phyloP scores from a whole-genome alignment of 2,329 filamentous ascomycete species.

The Zasmidium citrigriseum region DNA sequence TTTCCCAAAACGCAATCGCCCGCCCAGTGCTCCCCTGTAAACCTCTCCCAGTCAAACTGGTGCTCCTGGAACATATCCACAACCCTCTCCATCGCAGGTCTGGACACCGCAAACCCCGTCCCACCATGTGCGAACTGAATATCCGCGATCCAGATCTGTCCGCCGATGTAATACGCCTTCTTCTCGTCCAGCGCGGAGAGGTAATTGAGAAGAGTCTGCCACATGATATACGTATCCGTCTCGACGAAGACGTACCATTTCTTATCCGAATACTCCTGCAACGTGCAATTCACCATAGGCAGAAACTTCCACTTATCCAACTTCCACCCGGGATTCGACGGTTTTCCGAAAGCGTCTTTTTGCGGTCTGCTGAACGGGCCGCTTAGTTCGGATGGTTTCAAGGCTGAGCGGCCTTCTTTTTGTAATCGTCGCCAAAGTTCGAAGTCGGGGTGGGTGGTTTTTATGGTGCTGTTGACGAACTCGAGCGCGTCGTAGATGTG shows the following conservation, averaged over 20 bases:
- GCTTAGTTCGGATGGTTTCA: slow-evolving; percentile 24
- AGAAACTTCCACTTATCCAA: slow-evolving; percentile 59
- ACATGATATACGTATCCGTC: slow-evolving; percentile 58
- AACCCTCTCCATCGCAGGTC: slow-evolving; percentile 37
- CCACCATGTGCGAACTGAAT: slow-evolving; percentile 43
- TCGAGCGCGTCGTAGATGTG: slow-evolving; percentile 35
- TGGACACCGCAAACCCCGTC: slow-evolving; percentile 43
- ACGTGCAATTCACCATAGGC: slow-evolving; percentile 53
- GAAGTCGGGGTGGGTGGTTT: slow-evolving; percentile 26
- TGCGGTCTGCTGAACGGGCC: slow-evolving; percentile 14
- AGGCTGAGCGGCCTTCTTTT: slow-evolving; percentile 16
- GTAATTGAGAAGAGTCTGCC: slow-evolving; percentile 49
- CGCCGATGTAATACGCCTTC: slow-evolving; percentile 46
- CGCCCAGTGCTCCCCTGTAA: slow-evolving; percentile 30
- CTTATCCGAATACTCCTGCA: slow-evolving; percentile 43
- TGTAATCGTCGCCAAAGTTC: slow-evolving; percentile 27
- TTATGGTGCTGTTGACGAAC: slow-evolving; percentile 18
- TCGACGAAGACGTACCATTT: slow-evolving; percentile 63
- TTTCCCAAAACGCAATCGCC: slow-evolving; percentile 34
- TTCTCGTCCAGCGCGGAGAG: slow-evolving; percentile 39
- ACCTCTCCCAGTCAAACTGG: slow-evolving; percentile 32
- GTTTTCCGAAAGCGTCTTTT: slow-evolving; percentile 13
- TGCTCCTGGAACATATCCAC: slow-evolving; percentile 42
- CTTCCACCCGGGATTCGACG: slow-evolving; percentile 44
- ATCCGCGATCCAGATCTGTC: slow-evolving; percentile 37